phyloP scores from a whole-genome alignment of 495 filamentous ascomycete species.

The Penicillium robsamsonii region DNA sequence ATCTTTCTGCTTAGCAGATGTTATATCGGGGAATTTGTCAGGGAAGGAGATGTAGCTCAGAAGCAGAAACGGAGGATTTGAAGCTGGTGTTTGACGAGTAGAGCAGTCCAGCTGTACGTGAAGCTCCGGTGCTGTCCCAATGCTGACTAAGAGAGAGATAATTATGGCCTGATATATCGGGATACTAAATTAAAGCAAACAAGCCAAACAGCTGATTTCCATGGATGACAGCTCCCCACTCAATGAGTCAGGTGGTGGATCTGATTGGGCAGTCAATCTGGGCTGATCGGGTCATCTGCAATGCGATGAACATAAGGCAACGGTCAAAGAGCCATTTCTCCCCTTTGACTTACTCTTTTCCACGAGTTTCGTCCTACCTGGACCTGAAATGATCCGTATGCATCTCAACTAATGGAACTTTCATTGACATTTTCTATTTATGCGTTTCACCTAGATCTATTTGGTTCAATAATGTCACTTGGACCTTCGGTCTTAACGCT shows the following conservation, averaged over 20 bases:
- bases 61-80: neutral
- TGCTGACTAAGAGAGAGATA: slow-evolving; percentile 1
- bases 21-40: neutral
- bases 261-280: slow-evolving; percentile 10
- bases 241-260: slow-evolving; percentile 12
- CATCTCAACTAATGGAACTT: slow-evolving; percentile 6
- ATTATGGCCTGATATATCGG: slow-evolving; percentile 6
- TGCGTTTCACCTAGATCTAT: slow-evolving; percentile 4
- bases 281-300: slow-evolving; percentile 14
- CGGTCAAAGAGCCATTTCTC: slow-evolving; percentile 12
- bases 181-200: neutral
- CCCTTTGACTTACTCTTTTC: neutral
- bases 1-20: neutral
- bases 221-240: slow-evolving; percentile 19
- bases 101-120: slow-evolving; percentile 7
- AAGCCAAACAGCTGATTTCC: neutral
- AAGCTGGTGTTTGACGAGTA: slow-evolving; percentile 9
- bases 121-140: slow-evolving; percentile 7
- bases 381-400: slow-evolving; percentile 6
- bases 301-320: neutral
- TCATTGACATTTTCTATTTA: neutral
- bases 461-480: slow-evolving; percentile 7
- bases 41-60: neutral
- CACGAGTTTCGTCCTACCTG: slow-evolving; percentile 10
- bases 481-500: neutral